phyloP scores from a whole-genome alignment of 352 stramenopile genomes.

The Peronospora destructor region DNA sequence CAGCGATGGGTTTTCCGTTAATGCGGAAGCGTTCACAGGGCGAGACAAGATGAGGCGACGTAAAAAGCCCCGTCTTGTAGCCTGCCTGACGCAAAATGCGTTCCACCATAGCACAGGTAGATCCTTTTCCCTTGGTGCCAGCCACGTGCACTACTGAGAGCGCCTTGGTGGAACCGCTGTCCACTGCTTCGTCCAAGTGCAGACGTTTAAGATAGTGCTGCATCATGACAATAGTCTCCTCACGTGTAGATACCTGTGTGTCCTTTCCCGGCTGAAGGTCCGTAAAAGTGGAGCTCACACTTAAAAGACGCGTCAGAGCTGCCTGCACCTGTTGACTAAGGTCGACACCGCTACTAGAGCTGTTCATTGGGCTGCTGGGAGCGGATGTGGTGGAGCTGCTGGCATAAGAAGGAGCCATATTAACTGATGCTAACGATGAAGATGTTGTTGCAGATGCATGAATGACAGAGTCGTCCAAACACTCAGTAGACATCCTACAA shows the following conservation, averaged over 20 bases:
- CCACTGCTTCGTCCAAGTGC: slow-evolving; percentile 35
- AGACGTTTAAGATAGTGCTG: slow-evolving; percentile 67
- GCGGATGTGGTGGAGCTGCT: slow-evolving; percentile 23
- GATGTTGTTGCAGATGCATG: neutral
- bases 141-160: slow-evolving; percentile 89
- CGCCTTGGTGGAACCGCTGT: slow-evolving; percentile 19
- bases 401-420: slow-evolving; percentile 11
- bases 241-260: slow-evolving; percentile 57
- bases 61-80: slow-evolving; percentile 91
- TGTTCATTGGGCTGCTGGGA: slow-evolving; percentile 23
- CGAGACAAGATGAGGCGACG: slow-evolving; percentile 91
- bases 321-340: slow-evolving; percentile 40
- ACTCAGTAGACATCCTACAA: neutral
- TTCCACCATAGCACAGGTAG: slow-evolving; percentile 84
- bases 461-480: neutral
- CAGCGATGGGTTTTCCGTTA: slow-evolving; percentile 84
- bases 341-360: slow-evolving; percentile 8
- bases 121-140: slow-evolving; percentile 95
- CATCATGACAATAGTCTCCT: slow-evolving; percentile 78
- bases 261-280: slow-evolving; percentile 63
- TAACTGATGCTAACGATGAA: slow-evolving; percentile 1
- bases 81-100: slow-evolving; percentile 68
- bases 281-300: slow-evolving; percentile 59
- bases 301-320: slow-evolving; percentile 49
- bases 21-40: slow-evolving; percentile 93